These are phyloP conservation scores for Geotrichum candidum DNA, from an alignment of 1,139 yeast species.

Conservation along the genomic window DNA sequence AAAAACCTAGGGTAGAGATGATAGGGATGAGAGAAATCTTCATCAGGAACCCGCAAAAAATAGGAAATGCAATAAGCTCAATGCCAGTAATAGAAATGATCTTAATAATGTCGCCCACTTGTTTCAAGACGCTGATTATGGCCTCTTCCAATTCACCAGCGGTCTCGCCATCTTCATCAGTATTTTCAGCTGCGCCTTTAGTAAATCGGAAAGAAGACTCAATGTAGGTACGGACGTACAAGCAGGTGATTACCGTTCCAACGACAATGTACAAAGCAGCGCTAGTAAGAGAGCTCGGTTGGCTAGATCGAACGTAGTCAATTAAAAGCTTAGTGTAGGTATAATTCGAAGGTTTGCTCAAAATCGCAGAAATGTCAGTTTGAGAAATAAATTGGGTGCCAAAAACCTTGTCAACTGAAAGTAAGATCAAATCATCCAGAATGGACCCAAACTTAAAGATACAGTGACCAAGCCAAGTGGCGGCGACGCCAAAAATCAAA, in stretches of 20 bases:
- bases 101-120: constrained; percentile 55
- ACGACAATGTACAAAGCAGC: constrained; percentile 19
- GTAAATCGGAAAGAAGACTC: constrained; percentile 21
- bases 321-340: constrained; percentile 5
- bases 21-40: constrained; percentile 52
- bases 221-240: constrained; percentile 19
- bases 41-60: constrained; percentile 74
- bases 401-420: not conserved
- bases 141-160: constrained; percentile 1
- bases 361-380: constrained; percentile 3
- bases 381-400: not conserved
- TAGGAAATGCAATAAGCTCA: constrained; percentile 79
- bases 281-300: constrained; percentile 19
- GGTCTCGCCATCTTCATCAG: constrained; percentile 17
- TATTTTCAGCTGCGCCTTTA: constrained; percentile 10
- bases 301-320: constrained; percentile 13
- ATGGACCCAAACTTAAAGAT: constrained; percentile 1
- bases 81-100: constrained; percentile 69
- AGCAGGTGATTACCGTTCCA: constrained; percentile 20
- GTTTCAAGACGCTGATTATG: constrained; percentile 24
- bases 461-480: constrained; percentile 2
- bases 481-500: constrained; percentile 1
- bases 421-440: constrained; percentile 3
- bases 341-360: not conserved
- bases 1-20: constrained; percentile 23